A percentile compares a stretch with the other conserved stretches of the same genome.
These are phyloP conservation scores for Plasmodium inui DNA, from an alignment of 169 alveolate species.

Conservation along the genomic window DNA sequence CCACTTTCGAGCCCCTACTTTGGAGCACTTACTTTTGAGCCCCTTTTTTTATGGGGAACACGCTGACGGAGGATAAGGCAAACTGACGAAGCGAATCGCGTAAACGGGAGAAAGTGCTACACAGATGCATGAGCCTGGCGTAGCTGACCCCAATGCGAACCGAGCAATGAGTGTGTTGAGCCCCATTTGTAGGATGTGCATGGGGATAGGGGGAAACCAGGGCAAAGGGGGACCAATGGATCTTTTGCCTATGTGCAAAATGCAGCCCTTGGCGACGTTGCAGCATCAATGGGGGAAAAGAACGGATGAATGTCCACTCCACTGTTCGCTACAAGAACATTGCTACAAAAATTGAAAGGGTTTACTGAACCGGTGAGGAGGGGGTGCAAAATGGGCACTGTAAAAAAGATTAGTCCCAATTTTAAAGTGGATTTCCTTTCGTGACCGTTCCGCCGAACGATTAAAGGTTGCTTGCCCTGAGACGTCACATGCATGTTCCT, in stretches of 20 bases:
- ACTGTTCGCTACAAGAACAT: not conserved
- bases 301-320: not conserved
- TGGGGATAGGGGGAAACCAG: not conserved
- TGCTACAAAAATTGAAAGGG: not conserved
- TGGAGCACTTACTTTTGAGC: not conserved
- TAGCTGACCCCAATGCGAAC: not conserved
- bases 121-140: not conserved
- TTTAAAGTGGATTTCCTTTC: not conserved
- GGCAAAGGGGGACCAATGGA: not conserved
- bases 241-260: not conserved
- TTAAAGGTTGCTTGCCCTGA: not conserved
- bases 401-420: not conserved
- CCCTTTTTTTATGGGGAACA: not conserved
- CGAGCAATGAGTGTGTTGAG: not conserved
- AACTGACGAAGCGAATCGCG: not conserved
- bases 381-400: not conserved
- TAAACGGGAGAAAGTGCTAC: not conserved
- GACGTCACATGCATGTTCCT: not conserved
- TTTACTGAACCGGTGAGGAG: not conserved
- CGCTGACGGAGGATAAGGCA: not conserved
- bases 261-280: not conserved
- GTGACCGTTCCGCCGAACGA: not conserved
- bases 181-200: not conserved
- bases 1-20: not conserved
- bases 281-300: not conserved